Evolutionary conservation across 768 basidiomycete genomes (phyloP).

Genomic region (Polyporus arcularius): DNA sequence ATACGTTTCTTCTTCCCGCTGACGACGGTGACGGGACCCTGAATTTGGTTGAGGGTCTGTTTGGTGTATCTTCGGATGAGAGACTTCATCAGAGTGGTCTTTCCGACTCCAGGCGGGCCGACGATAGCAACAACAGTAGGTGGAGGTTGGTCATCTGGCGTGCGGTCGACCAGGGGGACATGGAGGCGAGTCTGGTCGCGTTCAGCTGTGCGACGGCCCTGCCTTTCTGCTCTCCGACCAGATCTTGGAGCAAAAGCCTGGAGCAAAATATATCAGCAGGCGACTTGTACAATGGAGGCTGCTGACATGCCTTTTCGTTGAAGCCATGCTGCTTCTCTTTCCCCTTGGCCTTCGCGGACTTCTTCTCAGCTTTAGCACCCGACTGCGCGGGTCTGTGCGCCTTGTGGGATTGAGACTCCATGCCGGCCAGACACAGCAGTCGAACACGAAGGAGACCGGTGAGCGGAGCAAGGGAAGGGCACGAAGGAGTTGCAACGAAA

Average conservation of each 20-base stretch:
- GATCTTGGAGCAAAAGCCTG: conserved; percentile 94
- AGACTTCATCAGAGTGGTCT: conserved; percentile 90
- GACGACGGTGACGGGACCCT: conserved; percentile 94
- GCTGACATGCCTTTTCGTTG: conserved; percentile 82
- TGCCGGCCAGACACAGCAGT: conserved; percentile 24
- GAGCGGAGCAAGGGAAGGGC: neutral
- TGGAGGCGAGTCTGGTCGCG: conserved; percentile 93
- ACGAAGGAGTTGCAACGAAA: neutral
- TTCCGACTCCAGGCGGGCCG: conserved; percentile 96
- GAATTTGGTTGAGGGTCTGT: conserved; percentile 84
- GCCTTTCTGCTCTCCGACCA: conserved; percentile 83
- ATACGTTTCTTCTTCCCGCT: conserved; percentile 89
- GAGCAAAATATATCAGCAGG: neutral
- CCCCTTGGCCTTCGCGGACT: conserved; percentile 53
- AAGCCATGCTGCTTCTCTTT: conserved; percentile 74
- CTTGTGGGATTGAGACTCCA: conserved; percentile 83
- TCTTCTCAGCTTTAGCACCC: conserved; percentile 76
- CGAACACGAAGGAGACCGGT: neutral
- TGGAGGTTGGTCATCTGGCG: conserved; percentile 88
- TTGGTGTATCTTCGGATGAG: conserved; percentile 92
- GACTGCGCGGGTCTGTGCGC: conserved; percentile 75
- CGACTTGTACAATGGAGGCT: conserved; percentile 2
- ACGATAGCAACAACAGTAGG: conserved; percentile 94
- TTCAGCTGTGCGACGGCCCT: conserved; percentile 90
- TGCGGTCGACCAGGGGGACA: conserved; percentile 93